phyloP scores from a whole-genome alignment of 176 grass and related monocot genomes.

The Neostapfia colusana region DNA sequence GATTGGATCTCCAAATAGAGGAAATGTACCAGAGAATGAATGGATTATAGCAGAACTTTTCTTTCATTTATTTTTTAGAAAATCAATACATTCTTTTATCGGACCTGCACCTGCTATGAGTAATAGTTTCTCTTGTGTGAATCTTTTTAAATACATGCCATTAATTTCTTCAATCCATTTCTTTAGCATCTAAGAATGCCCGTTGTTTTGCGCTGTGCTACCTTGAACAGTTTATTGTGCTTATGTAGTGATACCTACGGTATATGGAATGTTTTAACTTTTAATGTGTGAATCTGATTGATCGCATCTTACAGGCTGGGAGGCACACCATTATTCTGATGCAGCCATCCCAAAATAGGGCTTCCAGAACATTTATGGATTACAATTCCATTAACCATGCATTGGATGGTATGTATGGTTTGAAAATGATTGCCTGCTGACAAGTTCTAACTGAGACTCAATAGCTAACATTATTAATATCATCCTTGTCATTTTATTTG shows the following conservation, averaged over 20 bases:
- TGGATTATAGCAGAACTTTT: neutral
- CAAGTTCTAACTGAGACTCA: neutral
- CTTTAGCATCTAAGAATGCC: neutral
- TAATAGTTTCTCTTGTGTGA: neutral
- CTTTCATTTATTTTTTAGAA: neutral
- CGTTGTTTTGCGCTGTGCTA: neutral
- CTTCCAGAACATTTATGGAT: slow-evolving; percentile 87
- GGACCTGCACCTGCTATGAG: neutral
- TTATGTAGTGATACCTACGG: slow-evolving; percentile 8
- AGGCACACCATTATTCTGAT: slow-evolving; percentile 98
- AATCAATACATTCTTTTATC: neutral
- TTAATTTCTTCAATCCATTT: slow-evolving; percentile 24
- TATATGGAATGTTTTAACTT: slow-evolving; percentile 4
- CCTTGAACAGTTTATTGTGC: neutral
- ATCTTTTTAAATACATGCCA: slow-evolving; percentile 12
- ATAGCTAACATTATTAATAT: slow-evolving; percentile 12
- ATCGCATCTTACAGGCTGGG: slow-evolving; percentile 60
- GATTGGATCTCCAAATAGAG: neutral
- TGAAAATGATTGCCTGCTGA: neutral
- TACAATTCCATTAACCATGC: slow-evolving; percentile 93
- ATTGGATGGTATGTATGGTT: slow-evolving; percentile 78
- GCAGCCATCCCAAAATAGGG: slow-evolving; percentile 84
- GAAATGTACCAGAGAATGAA: neutral
- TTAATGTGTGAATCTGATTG: slow-evolving; percentile 27
- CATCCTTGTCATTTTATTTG: neutral